Conservation (phyloP, 208 protist species). For the Phytomonas serpens region DNA sequence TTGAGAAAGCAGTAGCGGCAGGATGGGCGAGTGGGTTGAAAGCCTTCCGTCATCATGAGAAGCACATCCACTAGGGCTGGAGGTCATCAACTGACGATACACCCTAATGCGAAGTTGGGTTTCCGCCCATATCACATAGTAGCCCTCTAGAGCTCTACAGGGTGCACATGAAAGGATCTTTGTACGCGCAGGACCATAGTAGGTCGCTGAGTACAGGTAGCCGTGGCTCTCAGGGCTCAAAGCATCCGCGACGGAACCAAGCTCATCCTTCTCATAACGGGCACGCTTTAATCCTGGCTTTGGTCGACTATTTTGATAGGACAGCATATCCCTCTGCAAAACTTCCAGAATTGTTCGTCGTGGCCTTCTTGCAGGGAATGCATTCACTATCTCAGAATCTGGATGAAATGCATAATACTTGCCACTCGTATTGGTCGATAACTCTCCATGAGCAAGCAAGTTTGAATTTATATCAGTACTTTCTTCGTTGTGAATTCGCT, state of each 20-base stretch:
- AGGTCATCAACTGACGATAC: background rate
- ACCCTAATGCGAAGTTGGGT: slow-evolving; percentile 19
- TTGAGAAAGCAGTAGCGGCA: background rate
- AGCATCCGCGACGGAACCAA: background rate
- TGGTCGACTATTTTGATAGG: background rate
- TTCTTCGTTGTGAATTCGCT: background rate
- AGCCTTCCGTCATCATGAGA: background rate
- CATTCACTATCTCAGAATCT: background rate
- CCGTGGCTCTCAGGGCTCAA: background rate
- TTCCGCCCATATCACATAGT: slow-evolving; percentile 54
- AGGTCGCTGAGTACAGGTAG: background rate
- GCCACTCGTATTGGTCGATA: background rate
- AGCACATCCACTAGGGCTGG: background rate
- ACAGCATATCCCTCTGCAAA: background rate
- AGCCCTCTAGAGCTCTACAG: slow-evolving; percentile 28
- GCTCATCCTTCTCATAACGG: background rate
- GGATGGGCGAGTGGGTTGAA: background rate
- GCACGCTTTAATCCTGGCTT: background rate
- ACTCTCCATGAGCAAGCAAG: background rate
- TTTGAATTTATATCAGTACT: background rate
- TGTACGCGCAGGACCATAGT: slow-evolving; percentile 21
- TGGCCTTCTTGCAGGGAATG: background rate
- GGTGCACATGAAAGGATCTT: slow-evolving; percentile 22
- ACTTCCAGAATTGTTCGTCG: background rate
- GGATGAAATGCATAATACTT: background rate